Evolutionary conservation across 305 asterid species (phyloP), one percentile per base, ranked within the genome.

Genomic region (Coffea humblotiana): DNA sequence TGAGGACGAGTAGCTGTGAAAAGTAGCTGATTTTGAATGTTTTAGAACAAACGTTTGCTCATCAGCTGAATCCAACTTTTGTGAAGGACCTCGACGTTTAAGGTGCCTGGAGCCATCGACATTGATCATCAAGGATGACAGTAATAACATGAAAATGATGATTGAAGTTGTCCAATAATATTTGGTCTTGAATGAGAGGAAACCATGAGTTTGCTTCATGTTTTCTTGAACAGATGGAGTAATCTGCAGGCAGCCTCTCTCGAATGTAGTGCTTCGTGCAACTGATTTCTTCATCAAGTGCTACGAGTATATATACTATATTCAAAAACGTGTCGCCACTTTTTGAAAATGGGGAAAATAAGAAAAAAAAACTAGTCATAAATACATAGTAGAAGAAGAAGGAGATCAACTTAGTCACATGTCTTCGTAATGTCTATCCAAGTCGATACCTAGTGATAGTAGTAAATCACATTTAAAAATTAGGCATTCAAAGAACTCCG

Each of bases 31-130:
- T 25, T 75, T 83, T 49, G 79, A 72, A 25, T 74, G n/a, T 7
- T 15, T 71, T 3, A 45, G 25, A 15, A 49, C 2, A 37, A 71
- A 54, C 25, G 43, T 64, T 40, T 77, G 74, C 37, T 69, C 4
- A 27, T 64, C 40, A 64, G 40, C 19, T 37, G 8, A n/a, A 5
- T 72, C 43, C 15, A n/a, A 9, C 19, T 49, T 45, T 15, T 54
- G 76, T 37, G n/a, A 47, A 54, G 77, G 76, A 23, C 27, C 48
- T 40, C 43, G 43, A 72, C 73, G 74, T 67, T 77, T 80, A 8
- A 72, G 70, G 18, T 66, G 63, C 47, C 82, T 74, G n/a, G 77
- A 72, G 64, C 77, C 71, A 35, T 77, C 74, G 4, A 80, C 73
- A 14, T 72, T 47, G 37, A 64, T 25, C 23, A 58, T 15, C 48